Base-by-base conservation (phyloP, 768 basidiomycete genomes). In the Xerocomellus dryophilus region DNA sequence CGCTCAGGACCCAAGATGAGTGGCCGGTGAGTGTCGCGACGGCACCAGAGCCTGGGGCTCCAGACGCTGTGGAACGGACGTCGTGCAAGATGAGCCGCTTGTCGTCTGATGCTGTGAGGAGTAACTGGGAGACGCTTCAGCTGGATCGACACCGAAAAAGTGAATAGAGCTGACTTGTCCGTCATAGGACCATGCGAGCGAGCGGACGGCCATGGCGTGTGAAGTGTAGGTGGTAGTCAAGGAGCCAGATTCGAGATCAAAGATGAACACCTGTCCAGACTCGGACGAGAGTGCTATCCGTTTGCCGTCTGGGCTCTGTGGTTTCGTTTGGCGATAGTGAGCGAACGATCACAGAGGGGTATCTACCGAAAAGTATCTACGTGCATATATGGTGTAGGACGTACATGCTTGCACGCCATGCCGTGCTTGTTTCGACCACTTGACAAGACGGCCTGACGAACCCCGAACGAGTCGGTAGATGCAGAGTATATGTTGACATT, bases 81-180 rank as follows among this genome's bases (percentile, higher is more conserved):
- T 98, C 94, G 69, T 96, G 92, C 44, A 96, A 72, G 49, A 93
- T 85, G 54, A 98, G 85, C 17, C 90, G 83, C 69, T 92, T 93
- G 72, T 96, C 94, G 68, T 98, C 94, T 4, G 93, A 95, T 3
- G 88, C 94, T 40, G 91, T 93, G 47, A 94, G 75, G 4, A 98
- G 78, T 48, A 92, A 79, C 93, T 97, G 12, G n/a, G 11, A 35
- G 23, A 41, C 25, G 39, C 39, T 41, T 56, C 40, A 57, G 51
- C 18, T 31, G 34, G 15, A 47, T 23, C 25, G 4, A 15, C 7
- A 15, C 29, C 17, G 14, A 32, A 35, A 9, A 15, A 4, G n/a
- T 0, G 8, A 39, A 38, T 3, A 20, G 8, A 21, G 76, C 83
- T 56, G 66, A 95, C 93, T 69, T 84, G 90, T 1, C 88, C 88